Evolutionary conservation across 2,329 filamentous ascomycete genomes (phyloP).

Genomic region (Chaetomium strumarium): DNA sequence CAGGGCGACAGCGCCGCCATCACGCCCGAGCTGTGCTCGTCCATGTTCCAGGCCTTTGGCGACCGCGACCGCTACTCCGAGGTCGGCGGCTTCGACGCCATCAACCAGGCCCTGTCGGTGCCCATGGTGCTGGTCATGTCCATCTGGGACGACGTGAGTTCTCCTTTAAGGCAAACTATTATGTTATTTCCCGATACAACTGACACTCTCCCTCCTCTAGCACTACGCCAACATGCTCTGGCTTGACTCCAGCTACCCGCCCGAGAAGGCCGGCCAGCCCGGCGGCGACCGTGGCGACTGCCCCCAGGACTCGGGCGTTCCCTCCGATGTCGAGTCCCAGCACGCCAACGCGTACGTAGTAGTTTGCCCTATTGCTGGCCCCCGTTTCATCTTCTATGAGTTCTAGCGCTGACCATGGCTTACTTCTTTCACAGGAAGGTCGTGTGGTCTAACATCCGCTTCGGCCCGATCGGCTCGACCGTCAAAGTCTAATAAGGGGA

Average conservation of each 20-base stretch:
- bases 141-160: slow-evolving; percentile 42
- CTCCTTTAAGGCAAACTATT: background rate
- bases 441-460: slow-evolving; percentile 43
- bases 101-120: slow-evolving; percentile 47
- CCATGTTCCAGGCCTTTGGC: slow-evolving; percentile 49
- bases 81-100: slow-evolving; percentile 50
- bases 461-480: slow-evolving; percentile 41
- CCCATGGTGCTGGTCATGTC: slow-evolving; percentile 62
- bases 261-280: slow-evolving; percentile 31
- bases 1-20: slow-evolving; percentile 37
- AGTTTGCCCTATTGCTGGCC: no score
- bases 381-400: no score
- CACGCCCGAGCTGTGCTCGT: slow-evolving; percentile 51
- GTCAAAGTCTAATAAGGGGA: slow-evolving; percentile 22
- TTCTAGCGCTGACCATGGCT: background rate
- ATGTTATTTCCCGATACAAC: background rate
- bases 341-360: slow-evolving; percentile 30
- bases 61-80: slow-evolving; percentile 46
- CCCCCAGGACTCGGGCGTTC: slow-evolving; percentile 34
- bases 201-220: slow-evolving; percentile 8
- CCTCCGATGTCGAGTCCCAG: slow-evolving; percentile 34
- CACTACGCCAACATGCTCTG: slow-evolving; percentile 56
- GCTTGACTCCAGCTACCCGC: slow-evolving; percentile 45
- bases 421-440: slow-evolving; percentile 33
- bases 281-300: slow-evolving; percentile 42